These are phyloP conservation scores for Coemansia sp. DNA, from an alignment of 192 early-diverging fungal species.

Conservation along the genomic window DNA sequence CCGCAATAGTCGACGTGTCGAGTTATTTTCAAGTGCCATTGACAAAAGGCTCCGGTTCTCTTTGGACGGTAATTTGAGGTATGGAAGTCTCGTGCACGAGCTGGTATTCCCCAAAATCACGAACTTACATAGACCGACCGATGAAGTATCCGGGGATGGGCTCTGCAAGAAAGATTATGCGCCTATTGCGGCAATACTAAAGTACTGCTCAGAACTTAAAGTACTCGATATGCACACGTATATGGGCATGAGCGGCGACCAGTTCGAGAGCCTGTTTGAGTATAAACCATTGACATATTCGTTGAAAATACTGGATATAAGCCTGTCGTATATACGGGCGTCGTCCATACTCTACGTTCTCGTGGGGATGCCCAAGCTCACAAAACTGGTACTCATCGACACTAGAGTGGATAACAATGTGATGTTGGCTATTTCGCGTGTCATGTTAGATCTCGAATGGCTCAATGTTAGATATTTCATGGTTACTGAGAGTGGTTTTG, in stretches of 20 bases:
- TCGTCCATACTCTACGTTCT: background rate
- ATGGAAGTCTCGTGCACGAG: slow-evolving; percentile 9
- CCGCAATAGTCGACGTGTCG: no score
- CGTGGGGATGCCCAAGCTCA: background rate
- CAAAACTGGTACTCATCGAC: background rate
- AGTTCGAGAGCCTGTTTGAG: background rate
- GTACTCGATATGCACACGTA: slow-evolving; percentile 16
- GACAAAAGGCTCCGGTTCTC: background rate
- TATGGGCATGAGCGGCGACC: background rate
- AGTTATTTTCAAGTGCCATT: no score
- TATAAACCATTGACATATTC: background rate
- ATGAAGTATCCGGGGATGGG: slow-evolving; percentile 3
- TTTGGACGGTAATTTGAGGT: background rate
- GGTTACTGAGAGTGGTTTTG: no score
- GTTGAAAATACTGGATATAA: background rate
- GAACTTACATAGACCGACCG: background rate
- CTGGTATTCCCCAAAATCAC: slow-evolving; percentile 13
- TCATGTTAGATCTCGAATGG: background rate
- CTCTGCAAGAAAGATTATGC: background rate
- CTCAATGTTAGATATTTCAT: background rate
- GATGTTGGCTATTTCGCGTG: background rate
- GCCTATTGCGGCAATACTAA: background rate
- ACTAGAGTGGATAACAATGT: background rate
- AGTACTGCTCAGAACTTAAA: background rate
- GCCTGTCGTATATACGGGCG: slow-evolving; percentile 2